Conservation (phyloP, 768 basidiomycete species). For the Leccinum subgranulosum region DNA sequence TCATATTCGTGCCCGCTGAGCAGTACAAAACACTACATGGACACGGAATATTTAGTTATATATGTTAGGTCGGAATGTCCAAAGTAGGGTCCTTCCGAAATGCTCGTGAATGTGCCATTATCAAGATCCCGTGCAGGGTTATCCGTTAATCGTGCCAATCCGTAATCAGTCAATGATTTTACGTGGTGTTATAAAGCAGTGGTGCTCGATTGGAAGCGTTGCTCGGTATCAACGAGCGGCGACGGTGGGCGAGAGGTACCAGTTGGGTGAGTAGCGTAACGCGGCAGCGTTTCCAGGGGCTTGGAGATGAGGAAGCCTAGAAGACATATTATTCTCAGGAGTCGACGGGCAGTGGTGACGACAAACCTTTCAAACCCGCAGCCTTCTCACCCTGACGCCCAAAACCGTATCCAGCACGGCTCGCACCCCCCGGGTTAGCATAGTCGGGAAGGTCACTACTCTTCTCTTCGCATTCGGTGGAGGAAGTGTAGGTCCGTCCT, state of each 20-base stretch:
- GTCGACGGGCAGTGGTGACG: constrained; percentile 2
- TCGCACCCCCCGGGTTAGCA: constrained; percentile 17
- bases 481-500: constrained; percentile 23
- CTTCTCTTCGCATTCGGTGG: constrained; percentile 32
- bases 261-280: constrained; percentile 46
- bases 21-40: constrained; percentile 19
- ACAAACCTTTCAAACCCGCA: constrained; percentile 55
- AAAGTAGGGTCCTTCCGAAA: constrained; percentile 14
- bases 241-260: constrained; percentile 27
- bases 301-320: constrained; percentile 56
- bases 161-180: constrained; percentile 19
- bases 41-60: constrained; percentile 3
- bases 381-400: constrained; percentile 76
- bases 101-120: constrained; percentile 11
- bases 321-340: constrained; percentile 3
- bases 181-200: constrained; percentile 25
- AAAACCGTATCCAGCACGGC: constrained; percentile 66
- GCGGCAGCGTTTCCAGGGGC: constrained; percentile 59
- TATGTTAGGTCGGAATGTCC: constrained; percentile 8
- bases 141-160: constrained; percentile 19
- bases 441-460: constrained; percentile 19
- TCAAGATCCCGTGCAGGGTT: constrained; percentile 8
- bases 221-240: constrained; percentile 12
- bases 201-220: constrained; percentile 27
- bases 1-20: constrained; percentile 17